These are phyloP conservation scores for Trametes cinnabarina DNA, from an alignment of 768 basidiomycete species.

Conservation along the genomic window DNA sequence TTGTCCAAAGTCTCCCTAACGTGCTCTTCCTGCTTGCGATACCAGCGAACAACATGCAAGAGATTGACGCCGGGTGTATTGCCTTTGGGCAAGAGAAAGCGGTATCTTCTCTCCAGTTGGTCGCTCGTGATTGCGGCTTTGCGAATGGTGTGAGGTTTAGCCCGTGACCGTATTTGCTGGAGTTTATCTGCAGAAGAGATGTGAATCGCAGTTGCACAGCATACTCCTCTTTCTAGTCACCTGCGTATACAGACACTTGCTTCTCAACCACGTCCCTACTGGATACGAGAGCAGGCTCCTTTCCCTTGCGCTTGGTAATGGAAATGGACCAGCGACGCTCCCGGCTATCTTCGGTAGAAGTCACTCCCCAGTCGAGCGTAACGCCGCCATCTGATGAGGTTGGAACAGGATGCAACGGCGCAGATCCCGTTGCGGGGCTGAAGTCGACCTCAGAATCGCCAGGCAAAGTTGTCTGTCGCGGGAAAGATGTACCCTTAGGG, in stretches of 20 bases:
- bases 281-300: conserved; percentile 46
- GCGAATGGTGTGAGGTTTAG: conserved; percentile 52
- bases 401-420: conserved; percentile 61
- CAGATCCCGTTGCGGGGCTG: conserved; percentile 56
- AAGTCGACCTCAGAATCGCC: conserved; percentile 60
- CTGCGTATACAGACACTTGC: conserved; percentile 56
- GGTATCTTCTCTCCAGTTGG: conserved; percentile 67
- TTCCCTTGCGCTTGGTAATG: conserved; percentile 58
- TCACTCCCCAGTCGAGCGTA: conserved; percentile 74
- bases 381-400: conserved; percentile 65
- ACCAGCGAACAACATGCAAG: conserved; percentile 58
- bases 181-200: conserved; percentile 61
- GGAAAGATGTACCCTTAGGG: background rate
- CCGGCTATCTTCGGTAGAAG: conserved; percentile 52
- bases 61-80: conserved; percentile 44
- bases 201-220: background rate
- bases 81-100: conserved; percentile 40
- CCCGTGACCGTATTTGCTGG: conserved; percentile 46
- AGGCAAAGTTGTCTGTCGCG: conserved; percentile 1
- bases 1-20: conserved; percentile 54
- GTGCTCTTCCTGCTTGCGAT: conserved; percentile 46
- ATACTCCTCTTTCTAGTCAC: conserved; percentile 34
- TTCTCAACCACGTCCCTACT: conserved; percentile 49
- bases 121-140: conserved; percentile 64
- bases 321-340: conserved; percentile 64